These are phyloP conservation scores for Phytophthora syringae DNA, from an alignment of 352 stramenopile species.

Conservation along the genomic window DNA sequence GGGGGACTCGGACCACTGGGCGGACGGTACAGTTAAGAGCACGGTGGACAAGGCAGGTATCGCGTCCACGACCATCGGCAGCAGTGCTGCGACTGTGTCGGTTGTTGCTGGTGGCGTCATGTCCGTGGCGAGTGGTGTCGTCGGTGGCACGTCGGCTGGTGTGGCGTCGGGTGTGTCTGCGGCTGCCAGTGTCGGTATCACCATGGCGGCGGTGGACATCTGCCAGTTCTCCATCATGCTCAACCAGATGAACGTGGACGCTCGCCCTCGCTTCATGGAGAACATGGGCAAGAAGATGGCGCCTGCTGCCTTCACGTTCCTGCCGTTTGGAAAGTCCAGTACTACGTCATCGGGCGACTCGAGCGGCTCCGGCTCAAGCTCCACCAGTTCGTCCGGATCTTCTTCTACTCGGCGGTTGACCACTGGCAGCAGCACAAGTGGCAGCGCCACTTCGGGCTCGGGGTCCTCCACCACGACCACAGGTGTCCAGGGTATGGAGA, in stretches of 20 bases:
- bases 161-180: constrained; percentile 65
- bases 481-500: constrained; percentile 78
- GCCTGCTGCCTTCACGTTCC: constrained; percentile 65
- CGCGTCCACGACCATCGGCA: constrained; percentile 54
- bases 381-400: constrained; percentile 1
- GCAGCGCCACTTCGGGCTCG: constrained; percentile 35
- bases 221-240: constrained; percentile 88
- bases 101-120: constrained; percentile 68
- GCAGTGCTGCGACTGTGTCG: constrained; percentile 64
- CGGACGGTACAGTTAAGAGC: constrained; percentile 59
- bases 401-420: constrained; percentile 36
- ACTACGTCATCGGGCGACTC: constrained; percentile 25
- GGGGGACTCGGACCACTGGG: constrained; percentile 69
- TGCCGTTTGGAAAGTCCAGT: constrained; percentile 65
- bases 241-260: constrained; percentile 86
- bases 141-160: constrained; percentile 61
- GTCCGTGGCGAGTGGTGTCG: constrained; percentile 63
- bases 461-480: constrained; percentile 28
- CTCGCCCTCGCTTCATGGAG: constrained; percentile 71
- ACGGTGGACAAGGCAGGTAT: constrained; percentile 78
- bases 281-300: constrained; percentile 82
- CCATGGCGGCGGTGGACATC: constrained; percentile 74
- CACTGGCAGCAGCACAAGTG: constrained; percentile 26
- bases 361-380: constrained; percentile 16
- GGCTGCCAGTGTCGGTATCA: constrained; percentile 68